A percentile compares a stretch with the other conserved stretches of the same genome.
phyloP scores from a whole-genome alignment of 164 flowering plant species.

The Houttuynia cordata region DNA sequence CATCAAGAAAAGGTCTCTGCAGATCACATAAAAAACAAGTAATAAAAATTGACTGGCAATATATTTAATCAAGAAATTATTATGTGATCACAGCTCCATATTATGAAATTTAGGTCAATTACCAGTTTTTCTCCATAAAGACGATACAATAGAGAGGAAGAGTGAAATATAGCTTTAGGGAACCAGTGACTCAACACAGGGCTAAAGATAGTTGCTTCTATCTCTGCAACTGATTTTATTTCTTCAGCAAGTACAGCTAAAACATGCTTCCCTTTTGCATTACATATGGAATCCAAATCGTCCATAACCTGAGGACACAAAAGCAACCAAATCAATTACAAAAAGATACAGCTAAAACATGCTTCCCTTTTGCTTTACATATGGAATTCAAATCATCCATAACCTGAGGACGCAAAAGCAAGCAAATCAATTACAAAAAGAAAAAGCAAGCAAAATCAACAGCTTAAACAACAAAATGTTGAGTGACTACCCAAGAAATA shows the following conservation, averaged over 20 bases:
- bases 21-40: slow-evolving; percentile 7
- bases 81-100: not conserved
- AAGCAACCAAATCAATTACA: too few species aligned
- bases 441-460: slow-evolving; percentile 16
- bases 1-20: slow-evolving; percentile 60
- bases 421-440: too few species aligned
- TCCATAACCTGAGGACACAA: slow-evolving; percentile 24
- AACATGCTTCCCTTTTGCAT: slow-evolving; percentile 32
- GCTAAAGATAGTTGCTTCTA: slow-evolving; percentile 37
- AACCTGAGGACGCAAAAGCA: slow-evolving; percentile 20
- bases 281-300: slow-evolving; percentile 24
- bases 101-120: slow-evolving; percentile 1
- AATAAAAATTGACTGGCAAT: slow-evolving; percentile 1
- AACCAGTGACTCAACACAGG: slow-evolving; percentile 51
- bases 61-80: slow-evolving; percentile 3
- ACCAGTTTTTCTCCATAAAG: slow-evolving; percentile 77
- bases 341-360: slow-evolving; percentile 47
- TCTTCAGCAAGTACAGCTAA: slow-evolving; percentile 64
- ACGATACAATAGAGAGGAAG: slow-evolving; percentile 36
- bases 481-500: not conserved
- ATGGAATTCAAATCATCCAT: slow-evolving; percentile 20
- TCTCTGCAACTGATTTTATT: slow-evolving; percentile 43
- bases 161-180: slow-evolving; percentile 43
- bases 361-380: slow-evolving; percentile 25
- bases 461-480: not conserved